Base-by-base conservation (phyloP, 306 rosid species). In the Vigna nakashimae region DNA sequence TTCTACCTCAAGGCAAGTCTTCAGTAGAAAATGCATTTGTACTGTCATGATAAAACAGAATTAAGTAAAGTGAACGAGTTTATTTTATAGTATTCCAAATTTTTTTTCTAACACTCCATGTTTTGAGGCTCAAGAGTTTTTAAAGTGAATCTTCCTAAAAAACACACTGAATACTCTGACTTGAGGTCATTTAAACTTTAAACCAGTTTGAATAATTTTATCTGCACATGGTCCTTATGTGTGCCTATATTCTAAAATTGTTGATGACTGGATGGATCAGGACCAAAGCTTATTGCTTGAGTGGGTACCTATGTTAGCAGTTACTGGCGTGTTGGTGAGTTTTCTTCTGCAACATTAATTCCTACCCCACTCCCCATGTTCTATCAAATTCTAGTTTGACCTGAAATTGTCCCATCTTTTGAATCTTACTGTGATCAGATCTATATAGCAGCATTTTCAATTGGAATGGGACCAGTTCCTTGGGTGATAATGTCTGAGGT, bases 401-500 rank as follows among this genome's bases (percentile, higher is more conserved):
- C 18, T 64, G 46, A 83, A 53, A 69, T 6, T 79, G 11, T 55
- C 20, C 24, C 51, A 68, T 78, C 18, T 46, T 55, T 53, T 51
- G 46, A 11, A 48, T 49, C 28, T 70, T 56, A 16, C 12, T 82
- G 24, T 62, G 48, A 74, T 75, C 93, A 93, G 98, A 82, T 88
- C 38, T 93, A 85, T 49, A 79, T 93, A 57, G 89, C 95, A 56
- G 81, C 76, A 51, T 93, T 79, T 88, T 85, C 98, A 20, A 82
- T 88, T 45, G 98, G 98, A 74, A 64, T 91, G 82, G 97, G 98
- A 69, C 77, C 97, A 15, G 93, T 93, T 62, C 97, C 98, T 40
- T 91, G 98, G 98, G 87, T 93, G 80, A 88, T 91, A 51, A 93
- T 93, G 98, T 93, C 98, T 48, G 98, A 91, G 97, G 98, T 91